Evolutionary conservation across 2,329 filamentous ascomycete genomes (phyloP).

Genomic region (Teratosphaeria gauchensis): DNA sequence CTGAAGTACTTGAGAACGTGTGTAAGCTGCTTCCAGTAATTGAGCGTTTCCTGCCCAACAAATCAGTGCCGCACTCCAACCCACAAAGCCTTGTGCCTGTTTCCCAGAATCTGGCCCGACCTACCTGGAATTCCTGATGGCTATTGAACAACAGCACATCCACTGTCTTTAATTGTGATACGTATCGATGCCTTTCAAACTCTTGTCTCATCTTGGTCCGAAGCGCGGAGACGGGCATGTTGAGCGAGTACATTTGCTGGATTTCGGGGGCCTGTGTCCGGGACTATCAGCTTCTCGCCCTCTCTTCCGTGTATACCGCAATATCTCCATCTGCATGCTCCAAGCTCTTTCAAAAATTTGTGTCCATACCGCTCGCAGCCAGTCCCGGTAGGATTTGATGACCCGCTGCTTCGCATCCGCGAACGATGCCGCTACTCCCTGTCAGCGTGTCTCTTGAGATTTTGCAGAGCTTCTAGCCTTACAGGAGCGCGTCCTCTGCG

Average conservation of each 20-base stretch:
- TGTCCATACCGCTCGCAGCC: slow-evolving; percentile 82
- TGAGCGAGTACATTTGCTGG: slow-evolving; percentile 92
- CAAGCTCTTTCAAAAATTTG: slow-evolving; percentile 1
- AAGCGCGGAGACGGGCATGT: slow-evolving; percentile 75
- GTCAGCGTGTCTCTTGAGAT: background rate
- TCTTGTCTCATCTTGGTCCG: slow-evolving; percentile 93
- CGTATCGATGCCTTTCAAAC: slow-evolving; percentile 90
- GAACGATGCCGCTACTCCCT: slow-evolving; percentile 68
- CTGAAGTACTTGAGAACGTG: slow-evolving; percentile 97
- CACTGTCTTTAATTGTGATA: slow-evolving; percentile 76
- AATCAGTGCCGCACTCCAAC: background rate
- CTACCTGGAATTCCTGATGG: slow-evolving; percentile 86
- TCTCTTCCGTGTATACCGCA: background rate
- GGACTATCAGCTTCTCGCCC: slow-evolving; percentile 6
- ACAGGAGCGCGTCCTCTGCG: slow-evolving; percentile 46
- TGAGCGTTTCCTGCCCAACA: slow-evolving; percentile 73
- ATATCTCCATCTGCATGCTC: background rate
- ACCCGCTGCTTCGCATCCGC: slow-evolving; percentile 79
- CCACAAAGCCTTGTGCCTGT: background rate
- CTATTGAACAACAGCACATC: slow-evolving; percentile 88
- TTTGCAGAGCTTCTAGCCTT: background rate
- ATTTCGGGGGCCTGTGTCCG: slow-evolving; percentile 75
- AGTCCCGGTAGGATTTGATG: slow-evolving; percentile 81
- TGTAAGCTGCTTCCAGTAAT: slow-evolving; percentile 96
- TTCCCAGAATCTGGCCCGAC: slow-evolving; percentile 4